These are phyloP conservation scores for Cercophora sp. DNA, from an alignment of 495 filamentous ascomycete genomes.

Conservation along the genomic window DNA sequence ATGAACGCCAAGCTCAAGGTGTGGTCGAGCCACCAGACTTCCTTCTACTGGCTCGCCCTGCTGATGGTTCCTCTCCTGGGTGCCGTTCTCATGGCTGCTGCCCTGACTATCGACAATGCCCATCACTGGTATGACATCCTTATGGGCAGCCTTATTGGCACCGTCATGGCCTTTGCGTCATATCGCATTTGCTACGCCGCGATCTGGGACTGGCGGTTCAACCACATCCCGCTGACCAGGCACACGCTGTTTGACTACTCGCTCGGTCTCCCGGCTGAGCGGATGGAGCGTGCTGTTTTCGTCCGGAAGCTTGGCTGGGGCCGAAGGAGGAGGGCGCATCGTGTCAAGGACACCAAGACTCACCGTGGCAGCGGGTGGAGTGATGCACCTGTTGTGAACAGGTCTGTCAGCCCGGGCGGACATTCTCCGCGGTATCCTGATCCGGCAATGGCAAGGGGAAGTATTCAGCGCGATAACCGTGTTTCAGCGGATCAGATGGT, in stretches of 20 bases:
- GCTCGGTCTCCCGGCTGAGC: neutral
- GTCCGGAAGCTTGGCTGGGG: slow-evolving; percentile 7
- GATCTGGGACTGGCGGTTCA: slow-evolving; percentile 56
- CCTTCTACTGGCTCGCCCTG: slow-evolving; percentile 60
- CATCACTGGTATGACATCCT: slow-evolving; percentile 62
- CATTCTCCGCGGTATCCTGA: too few relatives aligned
- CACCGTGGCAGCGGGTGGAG: too few relatives aligned
- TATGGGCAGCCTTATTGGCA: slow-evolving; percentile 54
- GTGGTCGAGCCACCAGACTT: slow-evolving; percentile 54
- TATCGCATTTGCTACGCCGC: slow-evolving; percentile 58
- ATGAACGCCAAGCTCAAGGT: slow-evolving; percentile 64
- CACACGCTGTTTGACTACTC: neutral
- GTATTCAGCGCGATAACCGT: too few relatives aligned
- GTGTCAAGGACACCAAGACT: too few relatives aligned
- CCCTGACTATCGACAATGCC: slow-evolving; percentile 56
- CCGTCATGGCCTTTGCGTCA: slow-evolving; percentile 47
- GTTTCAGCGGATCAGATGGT: too few relatives aligned
- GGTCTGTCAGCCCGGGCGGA: too few relatives aligned
- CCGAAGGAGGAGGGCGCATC: neutral
- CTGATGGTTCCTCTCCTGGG: slow-evolving; percentile 55
- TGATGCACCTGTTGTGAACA: too few relatives aligned
- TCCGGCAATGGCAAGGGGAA: too few relatives aligned
- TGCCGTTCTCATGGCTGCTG: slow-evolving; percentile 53
- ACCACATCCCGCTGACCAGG: slow-evolving; percentile 45
- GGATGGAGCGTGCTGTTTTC: slow-evolving; percentile 5